These are phyloP conservation scores for Rhodocollybia butyracea DNA, from an alignment of 768 basidiomycete species.

Conservation along the genomic window DNA sequence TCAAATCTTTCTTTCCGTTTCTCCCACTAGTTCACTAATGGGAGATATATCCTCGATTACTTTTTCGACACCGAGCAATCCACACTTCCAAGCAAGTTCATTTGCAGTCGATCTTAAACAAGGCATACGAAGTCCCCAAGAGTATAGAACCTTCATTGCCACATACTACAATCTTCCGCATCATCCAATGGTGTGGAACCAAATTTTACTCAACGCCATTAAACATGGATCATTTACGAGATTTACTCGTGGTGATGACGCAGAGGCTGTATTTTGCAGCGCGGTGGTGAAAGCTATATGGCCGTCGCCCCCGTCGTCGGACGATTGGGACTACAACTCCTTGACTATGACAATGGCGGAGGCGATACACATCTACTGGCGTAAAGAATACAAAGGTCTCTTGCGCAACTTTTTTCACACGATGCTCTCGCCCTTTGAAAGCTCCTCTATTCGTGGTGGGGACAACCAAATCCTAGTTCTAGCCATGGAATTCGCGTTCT, in stretches of 20 bases:
- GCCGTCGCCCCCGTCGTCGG: background rate
- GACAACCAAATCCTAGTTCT: background rate
- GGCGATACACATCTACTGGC: background rate
- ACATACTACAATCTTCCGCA: background rate
- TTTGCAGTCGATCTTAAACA: background rate
- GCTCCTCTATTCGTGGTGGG: background rate
- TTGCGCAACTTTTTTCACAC: background rate
- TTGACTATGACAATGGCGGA: background rate
- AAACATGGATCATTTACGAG: background rate
- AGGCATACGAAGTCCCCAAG: background rate
- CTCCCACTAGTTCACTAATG: background rate
- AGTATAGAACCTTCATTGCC: background rate
- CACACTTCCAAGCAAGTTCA: background rate
- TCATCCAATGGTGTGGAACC: background rate
- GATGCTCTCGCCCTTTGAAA: background rate
- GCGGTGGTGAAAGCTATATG: background rate
- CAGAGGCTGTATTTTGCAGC: background rate
- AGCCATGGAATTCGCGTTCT: background rate
- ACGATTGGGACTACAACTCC: background rate
- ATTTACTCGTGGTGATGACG: background rate
- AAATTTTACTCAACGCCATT: background rate
- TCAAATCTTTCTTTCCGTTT: background rate
- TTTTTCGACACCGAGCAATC: background rate
- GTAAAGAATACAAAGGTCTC: background rate
- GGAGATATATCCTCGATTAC: background rate